Evolutionary conservation across 208 protist genomes (phyloP).

Genomic region (Endotrypanum monterogeii): DNA sequence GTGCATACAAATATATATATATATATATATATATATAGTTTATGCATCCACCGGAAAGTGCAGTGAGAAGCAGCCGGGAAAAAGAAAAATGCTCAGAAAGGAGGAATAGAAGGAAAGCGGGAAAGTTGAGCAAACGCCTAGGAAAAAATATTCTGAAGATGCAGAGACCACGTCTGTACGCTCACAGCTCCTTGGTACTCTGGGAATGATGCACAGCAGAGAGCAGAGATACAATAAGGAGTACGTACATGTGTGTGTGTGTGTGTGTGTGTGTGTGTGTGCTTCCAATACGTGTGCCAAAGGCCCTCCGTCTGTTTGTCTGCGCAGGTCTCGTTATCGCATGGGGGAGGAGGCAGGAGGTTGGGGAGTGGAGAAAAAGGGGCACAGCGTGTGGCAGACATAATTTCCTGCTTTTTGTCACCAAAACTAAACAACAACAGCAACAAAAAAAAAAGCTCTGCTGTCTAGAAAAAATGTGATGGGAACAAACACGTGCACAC

Average conservation of each 20-base stretch:
- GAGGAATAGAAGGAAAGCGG: too few relatives aligned
- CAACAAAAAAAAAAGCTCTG: not conserved
- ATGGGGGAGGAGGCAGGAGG: not conserved
- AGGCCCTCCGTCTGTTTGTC: not conserved
- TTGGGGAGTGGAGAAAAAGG: not conserved
- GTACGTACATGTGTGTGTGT: not conserved
- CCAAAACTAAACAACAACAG: not conserved
- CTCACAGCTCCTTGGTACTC: too few relatives aligned
- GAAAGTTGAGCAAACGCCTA: too few relatives aligned
- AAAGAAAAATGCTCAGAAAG: too few relatives aligned
- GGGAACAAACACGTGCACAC: not conserved
- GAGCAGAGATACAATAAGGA: too few relatives aligned
- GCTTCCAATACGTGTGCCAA: not conserved
- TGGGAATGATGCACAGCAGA: not conserved
- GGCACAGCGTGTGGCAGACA: not conserved
- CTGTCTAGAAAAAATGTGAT: not conserved
- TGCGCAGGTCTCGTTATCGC: not conserved
- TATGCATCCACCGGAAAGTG: too few relatives aligned
- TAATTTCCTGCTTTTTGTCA: too few relatives aligned
- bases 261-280: not conserved
- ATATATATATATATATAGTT: too few relatives aligned
- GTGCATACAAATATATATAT: too few relatives aligned
- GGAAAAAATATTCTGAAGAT: too few relatives aligned
- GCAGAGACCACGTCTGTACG: too few relatives aligned
- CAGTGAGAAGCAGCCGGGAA: too few relatives aligned